Base-by-base conservation (phyloP, 768 basidiomycete genomes). In the Lactifluus echinatus region DNA sequence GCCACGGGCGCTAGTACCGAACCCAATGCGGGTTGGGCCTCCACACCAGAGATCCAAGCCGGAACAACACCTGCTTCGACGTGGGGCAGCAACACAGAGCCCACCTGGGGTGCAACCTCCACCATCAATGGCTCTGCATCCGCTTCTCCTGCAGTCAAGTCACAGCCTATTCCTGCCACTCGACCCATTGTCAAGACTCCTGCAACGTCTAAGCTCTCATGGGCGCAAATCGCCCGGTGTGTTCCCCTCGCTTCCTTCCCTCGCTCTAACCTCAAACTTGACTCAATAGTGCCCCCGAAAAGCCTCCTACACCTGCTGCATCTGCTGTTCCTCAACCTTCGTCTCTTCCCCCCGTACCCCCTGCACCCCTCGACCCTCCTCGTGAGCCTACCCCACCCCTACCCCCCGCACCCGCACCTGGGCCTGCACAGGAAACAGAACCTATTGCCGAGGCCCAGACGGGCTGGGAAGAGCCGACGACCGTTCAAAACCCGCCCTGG, bases 151-250 rank as follows among this genome's bases (percentile, higher is more conserved):
- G 63, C 74, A 3, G 70, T 74, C 46, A 71, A 71, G 26, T 67
- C 70, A 5, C 65, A 59, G 49, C 54, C 60, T 4, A 63, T 61
- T 21, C 56, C 62, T 24, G 17, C 64, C 12, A 28, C 66, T 15
- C 69, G 66, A 58, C 55, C 63, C n/a, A n/a, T 17, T 14, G 56
- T 72, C 14, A 87, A 83, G 71, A 74, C 79, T 11, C 85, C 87
- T 42, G 81, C 85, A 28, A 85, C 80, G 12, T 82, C 86, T 8
- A 89, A 89, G 73, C 70, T 87, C 58, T 90, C 89, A 34, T 92
- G 89, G 89, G 89, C 89, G 8, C 86, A 92, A 65, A 76, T 92
- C 67, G 89, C 89, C 61, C 76, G 84, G 88, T 86, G 66, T 7
- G 78, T 72, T 33, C 26, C 53, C 36, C 28, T 50, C 31, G 39